Evolutionary conservation across 2,329 filamentous ascomycete species (phyloP), one percentile per base, ranked within the genome.

Genomic region (Aspergillus ochraceus): DNA sequence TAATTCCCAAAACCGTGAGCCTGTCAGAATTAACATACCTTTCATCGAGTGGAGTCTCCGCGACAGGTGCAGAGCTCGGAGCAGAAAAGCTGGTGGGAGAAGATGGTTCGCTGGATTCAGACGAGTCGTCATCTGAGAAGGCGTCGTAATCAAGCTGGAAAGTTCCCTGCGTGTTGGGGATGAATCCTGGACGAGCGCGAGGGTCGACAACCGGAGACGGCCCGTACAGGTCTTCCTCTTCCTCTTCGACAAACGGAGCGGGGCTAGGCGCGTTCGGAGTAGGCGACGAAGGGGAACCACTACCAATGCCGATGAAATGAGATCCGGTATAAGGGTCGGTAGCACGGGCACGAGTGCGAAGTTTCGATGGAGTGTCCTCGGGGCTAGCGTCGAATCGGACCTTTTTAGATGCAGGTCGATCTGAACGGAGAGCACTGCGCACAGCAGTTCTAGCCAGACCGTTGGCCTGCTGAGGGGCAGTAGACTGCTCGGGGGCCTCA

Each of bases 351-450:
- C 57, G 59, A 26, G 49, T 11, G 22, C 70, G 67, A 58, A 66
- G 60, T 58, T 73, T 74, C 4, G 72, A 74, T 54, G 72, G 72
- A 32, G 70, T 72, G 54, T 74, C 65, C 57, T 73, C 66, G 12
- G 72, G 72, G 55, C 71, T 74, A 14, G 70, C 65, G 60, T 72
- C 72, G 54, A 74, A 74, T 20, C 72, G 71, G 29, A 74, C 72
- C 54, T 70, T 72, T 62, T 74, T 74, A 47, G 66, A 66, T 6
- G 63, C 54, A 6, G 54, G 62, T 12, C 60, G 60, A 54, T 70
- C 65, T 22, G 66, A 61, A 26, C 65, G 64, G 20, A 64, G 42
- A 30, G 58, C 58, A 55, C 49, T 63, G 52, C 64, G 64, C 26
- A 62, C 55, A n/a, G 59, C 52, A 30, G 57, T 52, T 42, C 65